Percentiles rank a stretch among this genome's conserved stretches.
Conservation (phyloP, 306 rosid genomes). For the Boehmeria nivea region DNA sequence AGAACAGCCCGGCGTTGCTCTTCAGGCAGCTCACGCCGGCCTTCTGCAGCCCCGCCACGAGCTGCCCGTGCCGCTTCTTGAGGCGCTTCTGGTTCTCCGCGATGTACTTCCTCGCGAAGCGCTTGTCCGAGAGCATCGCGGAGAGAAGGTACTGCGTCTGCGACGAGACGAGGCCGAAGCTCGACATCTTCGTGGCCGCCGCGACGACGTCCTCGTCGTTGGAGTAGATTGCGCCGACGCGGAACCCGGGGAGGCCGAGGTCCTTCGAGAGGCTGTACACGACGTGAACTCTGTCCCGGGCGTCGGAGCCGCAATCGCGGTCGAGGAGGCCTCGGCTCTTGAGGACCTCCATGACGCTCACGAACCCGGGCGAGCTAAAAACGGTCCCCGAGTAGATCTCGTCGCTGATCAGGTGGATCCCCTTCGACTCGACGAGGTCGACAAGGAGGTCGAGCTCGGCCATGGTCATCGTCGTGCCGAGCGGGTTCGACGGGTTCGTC, state of each 20-base stretch:
- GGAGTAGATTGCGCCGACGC: slow-evolving; percentile 77
- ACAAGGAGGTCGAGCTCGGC: slow-evolving; percentile 51
- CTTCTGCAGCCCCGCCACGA: slow-evolving; percentile 44
- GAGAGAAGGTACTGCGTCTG: slow-evolving; percentile 79
- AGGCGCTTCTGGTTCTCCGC: slow-evolving; percentile 61
- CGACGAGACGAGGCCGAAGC: slow-evolving; percentile 76
- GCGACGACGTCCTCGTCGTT: slow-evolving; percentile 50
- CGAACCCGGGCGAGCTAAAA: slow-evolving; percentile 52
- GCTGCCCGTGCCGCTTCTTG: slow-evolving; percentile 42
- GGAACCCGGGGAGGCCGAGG: slow-evolving; percentile 81
- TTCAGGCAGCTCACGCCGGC: slow-evolving; percentile 53
- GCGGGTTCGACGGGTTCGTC: slow-evolving; percentile 84
- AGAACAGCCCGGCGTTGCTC: slow-evolving; percentile 72
- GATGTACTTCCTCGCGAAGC: slow-evolving; percentile 54
- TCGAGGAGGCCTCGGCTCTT: slow-evolving; percentile 29
- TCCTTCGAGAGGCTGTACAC: slow-evolving; percentile 85
- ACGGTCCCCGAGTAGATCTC: slow-evolving; percentile 88
- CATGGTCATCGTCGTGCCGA: slow-evolving; percentile 59
- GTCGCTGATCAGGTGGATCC: slow-evolving; percentile 74
- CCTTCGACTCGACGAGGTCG: slow-evolving; percentile 45
- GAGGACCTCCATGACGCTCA: slow-evolving; percentile 65
- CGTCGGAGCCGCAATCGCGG: not conserved
- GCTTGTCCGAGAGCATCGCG: slow-evolving; percentile 64
- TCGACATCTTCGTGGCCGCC: slow-evolving; percentile 81
- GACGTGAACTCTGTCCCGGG: slow-evolving; percentile 52